Evolutionary conservation across 345 rosid genomes (phyloP).

Genomic region (Aquilaria sinensis): DNA sequence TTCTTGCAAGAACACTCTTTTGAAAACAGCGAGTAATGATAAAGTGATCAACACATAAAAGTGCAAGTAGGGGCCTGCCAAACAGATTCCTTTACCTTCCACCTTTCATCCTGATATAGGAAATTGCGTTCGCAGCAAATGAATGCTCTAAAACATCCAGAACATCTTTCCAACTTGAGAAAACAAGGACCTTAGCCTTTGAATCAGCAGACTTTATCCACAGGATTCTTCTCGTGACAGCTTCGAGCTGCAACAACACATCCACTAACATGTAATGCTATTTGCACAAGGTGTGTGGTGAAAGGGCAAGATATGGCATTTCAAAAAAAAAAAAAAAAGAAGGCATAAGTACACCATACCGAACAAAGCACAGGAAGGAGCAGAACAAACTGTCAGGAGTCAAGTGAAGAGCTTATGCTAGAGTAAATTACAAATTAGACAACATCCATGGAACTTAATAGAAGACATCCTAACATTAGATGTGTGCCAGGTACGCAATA

Average conservation of each 20-base stretch:
- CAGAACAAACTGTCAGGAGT: background rate
- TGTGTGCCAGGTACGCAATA: too few relatives aligned
- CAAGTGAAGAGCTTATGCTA: too few relatives aligned
- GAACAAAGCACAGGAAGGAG: background rate
- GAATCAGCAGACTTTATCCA: conserved; percentile 76
- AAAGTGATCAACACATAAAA: too few relatives aligned
- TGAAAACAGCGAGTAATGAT: too few relatives aligned
- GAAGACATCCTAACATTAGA: too few relatives aligned
- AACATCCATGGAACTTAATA: too few relatives aligned
- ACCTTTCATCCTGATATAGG: conserved; percentile 85
- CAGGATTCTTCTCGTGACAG: conserved; percentile 78
- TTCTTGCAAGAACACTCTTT: too few relatives aligned
- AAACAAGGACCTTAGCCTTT: conserved; percentile 81
- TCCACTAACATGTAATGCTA: background rate
- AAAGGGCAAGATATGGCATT: too few relatives aligned
- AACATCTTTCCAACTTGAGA: conserved; percentile 98
- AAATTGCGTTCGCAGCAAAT: conserved; percentile 54
- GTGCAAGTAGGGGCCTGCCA: background rate
- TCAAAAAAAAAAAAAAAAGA: background rate
- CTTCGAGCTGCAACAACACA: conserved; percentile 60
- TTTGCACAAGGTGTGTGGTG: background rate
- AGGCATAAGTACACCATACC: background rate
- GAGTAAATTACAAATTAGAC: too few relatives aligned
- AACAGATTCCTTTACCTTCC: conserved; percentile 56
- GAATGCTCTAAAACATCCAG: conserved; percentile 95